Base-by-base conservation (phyloP, 2,329 filamentous ascomycete species). In the Lecanosticta acicola region DNA sequence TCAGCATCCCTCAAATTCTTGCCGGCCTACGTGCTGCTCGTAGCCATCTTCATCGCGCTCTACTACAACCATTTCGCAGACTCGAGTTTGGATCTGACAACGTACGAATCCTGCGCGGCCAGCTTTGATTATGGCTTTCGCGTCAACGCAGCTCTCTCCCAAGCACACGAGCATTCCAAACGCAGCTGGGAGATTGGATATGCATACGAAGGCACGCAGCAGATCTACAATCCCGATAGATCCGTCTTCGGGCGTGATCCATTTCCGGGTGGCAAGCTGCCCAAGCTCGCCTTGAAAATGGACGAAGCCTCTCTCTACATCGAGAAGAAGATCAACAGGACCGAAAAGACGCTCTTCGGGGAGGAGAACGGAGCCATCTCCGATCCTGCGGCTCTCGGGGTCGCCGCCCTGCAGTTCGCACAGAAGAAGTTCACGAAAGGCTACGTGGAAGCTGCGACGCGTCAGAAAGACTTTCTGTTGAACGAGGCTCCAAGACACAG, bases 321-420 rank as follows among this genome's bases (percentile, higher is more conserved):
- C 0, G 35, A 50, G 21, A 18, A 29, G 1, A 47, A 42, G 19
- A 59, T 66, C 11, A 60, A 63, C 21, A 68, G 69, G 16, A 51
- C 62, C 18, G 56, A 48, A 11, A 40, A 50, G 4, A 64, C 62
- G 3, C 51, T 70, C 1, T 62, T 66, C 14, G 60, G 62, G 4
- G 66, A 62, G 11, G 63, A 66, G 36, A 64, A 66, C 55, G 51
- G 38, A 20, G 61, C 68, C 5, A 64, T 68, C 13, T 66, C 68
- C 18, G 72, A 76, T 49, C 70, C 72, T 2, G 68, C 71, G 13
- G 66, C 71, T 3, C 61, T 75, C 5, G 69, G 71, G 3, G 67
- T 73, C 11, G 62, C 68, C 13, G 68, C 73, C 1, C 55, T 74
- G 26, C 60, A 76, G 26, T 64, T 74, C 14, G 68, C 68, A 20